Base-by-base conservation (phyloP, 495 filamentous ascomycete species). In the Penicillium lividum region DNA sequence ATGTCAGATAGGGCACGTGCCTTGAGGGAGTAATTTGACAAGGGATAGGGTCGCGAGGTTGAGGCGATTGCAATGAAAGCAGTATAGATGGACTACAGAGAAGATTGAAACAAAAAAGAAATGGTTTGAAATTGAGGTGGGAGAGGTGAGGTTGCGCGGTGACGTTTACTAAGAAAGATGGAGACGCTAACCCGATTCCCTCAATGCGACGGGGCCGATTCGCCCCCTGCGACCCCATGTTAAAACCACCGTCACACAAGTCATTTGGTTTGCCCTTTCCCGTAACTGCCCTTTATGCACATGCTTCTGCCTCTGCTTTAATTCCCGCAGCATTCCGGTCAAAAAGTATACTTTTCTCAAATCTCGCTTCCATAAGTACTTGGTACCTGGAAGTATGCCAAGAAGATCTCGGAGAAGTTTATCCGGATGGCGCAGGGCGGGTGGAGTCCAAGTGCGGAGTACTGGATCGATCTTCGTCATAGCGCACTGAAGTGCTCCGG, bases 61-160 rank as follows among this genome's bases (percentile, higher is more conserved):
- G 29, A 59, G 58, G 63, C 64, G 57, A 68, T 59, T 46, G 56
- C 52, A 38, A 56, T 54, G 18, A 58, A 42, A 18, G 28, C 8
- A 34, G 47, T 56, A 51, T 7, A 36, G 43, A 53, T 15, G 18
- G 28, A 53, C 46, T 58, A 59, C 51, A 22, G 47, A 43, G 40
- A 30, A 49, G 15, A 30, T 10, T 51, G 22, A 50, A 46, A 27
- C 3, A 45, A 47, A 13, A 54, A 63, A 53, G 40, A 38, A 59
- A 60, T 56, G 31, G 58, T 60, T 59, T 60, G 49, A 59, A 50
- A 30, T 60, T 30, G 33, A 27, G 57, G 56, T 54, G 48, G 51
- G 36, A 33, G 57, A 72, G 55, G 56, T 70, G 72, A 75, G 69
- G 71, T 75, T 70, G 70, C 69, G 68, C 68, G 62, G 71, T 77